Evolutionary conservation across 2,329 filamentous ascomycete genomes (phyloP), one percentile per base, ranked within the genome.

Genomic region (Calonectria multiphialidica): DNA sequence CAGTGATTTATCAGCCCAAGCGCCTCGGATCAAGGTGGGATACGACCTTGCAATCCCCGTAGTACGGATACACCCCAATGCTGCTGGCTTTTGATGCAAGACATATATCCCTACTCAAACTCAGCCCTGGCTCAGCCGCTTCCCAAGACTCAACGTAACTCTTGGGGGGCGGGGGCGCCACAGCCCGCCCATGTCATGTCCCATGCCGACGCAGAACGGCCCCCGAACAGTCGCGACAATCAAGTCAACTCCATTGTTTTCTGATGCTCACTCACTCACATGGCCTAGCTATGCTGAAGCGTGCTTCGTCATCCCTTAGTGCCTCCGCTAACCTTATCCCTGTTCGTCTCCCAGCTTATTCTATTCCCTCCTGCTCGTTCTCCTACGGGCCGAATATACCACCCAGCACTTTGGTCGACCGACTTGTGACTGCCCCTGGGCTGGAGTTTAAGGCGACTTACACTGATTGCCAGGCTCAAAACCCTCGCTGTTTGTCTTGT

Each of bases 301-400:
- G 40, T 13, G 45, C 68, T n/a, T 67, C 55, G 55, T 71, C 63
- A 66, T 71, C 63, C 66, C 62, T 21, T 71, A 53, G 45, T 25
- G 63, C 44, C 55, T 37, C 50, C 45, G n/a, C 35, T 42, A 64
- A 33, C 21, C 47, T 30, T 33, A 57, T 47, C 62, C 47, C 65
- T 42, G 64, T 37, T 33, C 66, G 25, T 62, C 63, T n/a, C 44
- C 55, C 59, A 23, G 47, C 68, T 45, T 63, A 63, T 71, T 45
- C 55, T 49, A 33, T 71, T 35, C 49, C 47, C 37, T 35, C 33
- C 28, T 53, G 25, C 33, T 63, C 62, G 71, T 62, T 30, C 57
- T 71, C 64, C 61, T 49, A 45, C 73, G 71, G 68, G 59, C 73
- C 73, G 68, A 67, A 73, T 73, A 62, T 68, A 71, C 55, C 71